phyloP scores from a whole-genome alignment of 306 rosid species.

The Dryas drummondii region DNA sequence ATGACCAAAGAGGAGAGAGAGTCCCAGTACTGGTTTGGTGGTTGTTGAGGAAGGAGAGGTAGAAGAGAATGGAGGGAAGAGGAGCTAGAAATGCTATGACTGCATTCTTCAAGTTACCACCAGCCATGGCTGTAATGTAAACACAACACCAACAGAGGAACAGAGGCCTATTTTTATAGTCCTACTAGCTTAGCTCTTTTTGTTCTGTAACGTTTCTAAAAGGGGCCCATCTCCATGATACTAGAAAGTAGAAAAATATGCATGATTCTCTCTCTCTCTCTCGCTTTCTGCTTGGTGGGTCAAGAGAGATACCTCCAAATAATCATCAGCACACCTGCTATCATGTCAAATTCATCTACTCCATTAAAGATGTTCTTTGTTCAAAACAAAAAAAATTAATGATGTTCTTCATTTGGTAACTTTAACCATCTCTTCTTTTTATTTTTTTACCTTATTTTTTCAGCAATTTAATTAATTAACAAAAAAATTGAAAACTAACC shows the following conservation, averaged over 20 bases:
- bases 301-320: background rate
- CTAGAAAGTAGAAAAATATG: background rate
- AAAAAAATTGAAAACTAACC: too few species aligned
- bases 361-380: background rate
- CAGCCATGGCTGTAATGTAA: background rate
- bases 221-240: background rate
- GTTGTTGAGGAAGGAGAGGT: conserved; percentile 53
- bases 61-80: conserved; percentile 75
- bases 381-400: too few species aligned
- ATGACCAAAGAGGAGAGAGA: conserved; percentile 49
- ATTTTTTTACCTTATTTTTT: background rate
- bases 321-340: background rate
- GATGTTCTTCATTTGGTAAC: background rate
- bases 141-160: background rate
- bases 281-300: conserved; percentile 21
- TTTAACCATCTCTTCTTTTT: background rate
- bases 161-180: background rate
- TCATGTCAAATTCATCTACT: background rate
- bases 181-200: background rate
- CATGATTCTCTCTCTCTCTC: background rate
- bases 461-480: background rate
- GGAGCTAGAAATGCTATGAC: conserved; percentile 60
- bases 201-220: background rate
- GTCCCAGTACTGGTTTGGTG: conserved; percentile 15
- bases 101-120: conserved; percentile 53